A percentile compares a stretch with the other conserved stretches of the same genome.
phyloP scores from a whole-genome alignment of 2,329 filamentous ascomycete genomes.

The Diplodia seriata region DNA sequence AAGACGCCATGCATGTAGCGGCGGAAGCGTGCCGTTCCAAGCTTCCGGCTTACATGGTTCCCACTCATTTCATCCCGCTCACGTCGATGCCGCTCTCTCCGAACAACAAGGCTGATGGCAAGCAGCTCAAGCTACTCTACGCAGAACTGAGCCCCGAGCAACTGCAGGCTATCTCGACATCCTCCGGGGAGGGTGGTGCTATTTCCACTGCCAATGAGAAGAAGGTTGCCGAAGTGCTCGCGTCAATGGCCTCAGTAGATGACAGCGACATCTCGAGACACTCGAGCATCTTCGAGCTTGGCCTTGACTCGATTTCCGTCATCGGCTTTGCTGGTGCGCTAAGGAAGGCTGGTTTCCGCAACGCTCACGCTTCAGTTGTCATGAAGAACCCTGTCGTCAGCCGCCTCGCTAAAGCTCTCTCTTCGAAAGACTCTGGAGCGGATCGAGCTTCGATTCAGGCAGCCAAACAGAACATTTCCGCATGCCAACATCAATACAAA shows the following conservation, averaged over 20 bases:
- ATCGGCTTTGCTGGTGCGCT: slow-evolving; percentile 72
- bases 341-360: slow-evolving; percentile 66
- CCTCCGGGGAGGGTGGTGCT: slow-evolving; percentile 36
- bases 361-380: slow-evolving; percentile 69
- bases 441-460: slow-evolving; percentile 51
- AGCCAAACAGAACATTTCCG: slow-evolving; percentile 66
- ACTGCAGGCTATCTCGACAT: slow-evolving; percentile 62
- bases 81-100: slow-evolving; percentile 77
- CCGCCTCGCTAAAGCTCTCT: slow-evolving; percentile 49
- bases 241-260: slow-evolving; percentile 58
- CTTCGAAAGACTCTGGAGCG: slow-evolving; percentile 29
- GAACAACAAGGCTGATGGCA: slow-evolving; percentile 88
- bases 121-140: slow-evolving; percentile 72
- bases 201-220: slow-evolving; percentile 50
- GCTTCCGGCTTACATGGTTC: slow-evolving; percentile 88
- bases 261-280: slow-evolving; percentile 55
- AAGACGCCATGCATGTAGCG: slow-evolving; percentile 32
- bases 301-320: slow-evolving; percentile 86
- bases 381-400: slow-evolving; percentile 63
- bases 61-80: slow-evolving; percentile 78
- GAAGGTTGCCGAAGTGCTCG: slow-evolving; percentile 62
- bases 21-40: slow-evolving; percentile 68
- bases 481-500: slow-evolving; percentile 68
- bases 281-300: slow-evolving; percentile 82
- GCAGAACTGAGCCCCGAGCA: slow-evolving; percentile 64